Base-by-base conservation (phyloP, 2,329 filamentous ascomycete genomes). In the Cryoendolithus antarcticus region DNA sequence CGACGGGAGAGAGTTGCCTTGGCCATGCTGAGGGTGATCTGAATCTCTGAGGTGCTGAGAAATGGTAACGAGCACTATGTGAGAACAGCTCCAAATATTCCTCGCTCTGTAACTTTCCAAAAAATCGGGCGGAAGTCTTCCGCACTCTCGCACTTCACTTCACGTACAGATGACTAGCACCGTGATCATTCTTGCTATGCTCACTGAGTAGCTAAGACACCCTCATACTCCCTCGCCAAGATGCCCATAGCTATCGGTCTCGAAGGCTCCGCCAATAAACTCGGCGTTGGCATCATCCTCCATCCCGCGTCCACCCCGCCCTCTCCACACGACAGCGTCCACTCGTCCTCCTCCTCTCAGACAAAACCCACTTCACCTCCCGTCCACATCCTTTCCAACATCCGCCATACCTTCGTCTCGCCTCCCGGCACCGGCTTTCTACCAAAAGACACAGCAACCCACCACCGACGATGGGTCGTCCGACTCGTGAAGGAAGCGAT, bases 231-330 rank as follows among this genome's bases (percentile, higher is more conserved):
- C 6, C 24, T 4, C 24, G 3, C 15, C 45, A 50, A 40, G 3
- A 61, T 61, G 58, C 55, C 57, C 69, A 80, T 83, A 50, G 73
- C 78, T 24, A 71, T 84, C 53, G 80, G 80, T 13, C 72, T 85
- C 58, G 91, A 98, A 69, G 89, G 91, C 61, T 94, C 86, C 41
- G 91, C 91, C 63, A 98, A 98, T 71, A 98, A 98, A 65, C 77
- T 98, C 38, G 91, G 89, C 50, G 81, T 96, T 42, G 91, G 91
- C 55, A 70, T 98, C 42, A 94, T 98, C 60, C 74, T 77, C 15
- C 91, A 96, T 67, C 71, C 77, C 3, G 53, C 56, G 65, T 40
- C 41, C 27, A 39, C 39, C 11, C 54, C 54, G 15, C 48, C 46
- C 8, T 57, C 51, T 31, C 54, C 53, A 12, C 58, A 57, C 47